Evolutionary conservation across 495 filamentous ascomycete species (phyloP).

Genomic region (Niebla homalea): DNA sequence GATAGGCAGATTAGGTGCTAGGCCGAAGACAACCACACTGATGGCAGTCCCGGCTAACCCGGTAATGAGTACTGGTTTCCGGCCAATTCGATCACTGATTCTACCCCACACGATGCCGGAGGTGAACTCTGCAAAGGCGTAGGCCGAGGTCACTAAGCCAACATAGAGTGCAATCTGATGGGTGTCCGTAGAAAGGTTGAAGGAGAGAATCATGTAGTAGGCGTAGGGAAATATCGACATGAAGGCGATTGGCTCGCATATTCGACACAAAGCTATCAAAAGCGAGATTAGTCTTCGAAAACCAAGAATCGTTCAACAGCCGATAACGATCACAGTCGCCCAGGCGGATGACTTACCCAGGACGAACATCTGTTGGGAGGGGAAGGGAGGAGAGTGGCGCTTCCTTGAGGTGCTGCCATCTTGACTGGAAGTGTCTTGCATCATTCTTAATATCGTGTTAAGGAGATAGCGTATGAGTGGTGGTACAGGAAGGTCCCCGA

Average conservation of each 20-base stretch:
- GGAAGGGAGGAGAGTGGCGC: conserved; percentile 1
- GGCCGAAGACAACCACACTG: conserved; percentile 90
- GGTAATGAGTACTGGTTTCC: conserved; percentile 82
- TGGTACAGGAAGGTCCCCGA: not conserved
- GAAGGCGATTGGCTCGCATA: conserved; percentile 98
- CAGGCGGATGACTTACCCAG: conserved; percentile 6
- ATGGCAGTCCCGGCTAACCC: conserved; percentile 80
- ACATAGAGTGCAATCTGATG: conserved; percentile 80
- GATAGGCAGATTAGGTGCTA: conserved; percentile 64
- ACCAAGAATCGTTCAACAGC: not conserved
- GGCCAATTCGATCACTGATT: conserved; percentile 80
- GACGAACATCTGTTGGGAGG: conserved; percentile 8
- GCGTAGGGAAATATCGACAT: conserved; percentile 99
- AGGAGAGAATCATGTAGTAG: conserved; percentile 93
- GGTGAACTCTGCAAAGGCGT: conserved; percentile 89
- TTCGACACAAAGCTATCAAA: conserved; percentile 67
- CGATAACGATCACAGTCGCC: not conserved
- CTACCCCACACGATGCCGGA: conserved; percentile 85
- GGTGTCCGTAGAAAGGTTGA: conserved; percentile 66
- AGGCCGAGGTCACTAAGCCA: conserved; percentile 92
- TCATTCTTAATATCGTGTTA: not conserved
- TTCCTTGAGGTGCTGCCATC: not conserved
- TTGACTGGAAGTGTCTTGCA: not conserved
- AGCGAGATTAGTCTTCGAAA: conserved; percentile 23
- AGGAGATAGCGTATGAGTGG: not conserved